Conservation (phyloP, 805 yeast species). For the Candida khao-thaluensis region DNA sequence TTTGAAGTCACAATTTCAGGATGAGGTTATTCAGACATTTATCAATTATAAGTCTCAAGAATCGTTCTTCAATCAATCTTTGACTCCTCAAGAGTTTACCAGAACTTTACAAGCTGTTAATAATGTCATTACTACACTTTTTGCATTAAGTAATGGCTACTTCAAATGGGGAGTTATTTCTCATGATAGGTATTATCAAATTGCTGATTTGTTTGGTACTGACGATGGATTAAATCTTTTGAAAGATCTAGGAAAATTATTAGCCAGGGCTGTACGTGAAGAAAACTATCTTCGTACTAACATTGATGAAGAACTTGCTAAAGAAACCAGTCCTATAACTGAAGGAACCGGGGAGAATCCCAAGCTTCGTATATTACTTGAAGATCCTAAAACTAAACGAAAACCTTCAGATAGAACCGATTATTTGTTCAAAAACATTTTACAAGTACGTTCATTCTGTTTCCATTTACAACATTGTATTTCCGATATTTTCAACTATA, state of each 20-base stretch:
- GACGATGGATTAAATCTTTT: conserved; percentile 43
- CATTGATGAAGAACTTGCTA: conserved; percentile 48
- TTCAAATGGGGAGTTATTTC: conserved; percentile 53
- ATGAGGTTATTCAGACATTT: conserved; percentile 27
- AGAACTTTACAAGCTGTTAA: conserved; percentile 34
- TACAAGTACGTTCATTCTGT: conserved; percentile 52
- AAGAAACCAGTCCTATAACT: conserved; percentile 39
- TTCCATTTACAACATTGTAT: conserved; percentile 48
- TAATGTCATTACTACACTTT: conserved; percentile 44
- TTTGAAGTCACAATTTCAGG: conserved; percentile 26
- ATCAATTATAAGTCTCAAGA: conserved; percentile 28
- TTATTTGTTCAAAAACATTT: conserved; percentile 56
- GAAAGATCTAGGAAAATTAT: conserved; percentile 42
- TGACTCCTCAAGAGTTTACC: conserved; percentile 29
- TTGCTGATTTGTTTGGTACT: conserved; percentile 41
- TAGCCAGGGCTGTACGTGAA: conserved; percentile 54
- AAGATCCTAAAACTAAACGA: conserved; percentile 32
- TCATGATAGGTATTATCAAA: conserved; percentile 41
- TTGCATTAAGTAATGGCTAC: conserved; percentile 55
- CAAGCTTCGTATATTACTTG: conserved; percentile 43
- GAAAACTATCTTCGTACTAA: conserved; percentile 51
- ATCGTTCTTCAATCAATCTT: conserved; percentile 34
- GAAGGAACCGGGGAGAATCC: conserved; percentile 29
- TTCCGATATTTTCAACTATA: conserved; percentile 40
- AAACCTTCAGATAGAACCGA: conserved; percentile 43